Evolutionary conservation across 768 basidiomycete genomes (phyloP).

Genomic region (Boletus barrowsii): DNA sequence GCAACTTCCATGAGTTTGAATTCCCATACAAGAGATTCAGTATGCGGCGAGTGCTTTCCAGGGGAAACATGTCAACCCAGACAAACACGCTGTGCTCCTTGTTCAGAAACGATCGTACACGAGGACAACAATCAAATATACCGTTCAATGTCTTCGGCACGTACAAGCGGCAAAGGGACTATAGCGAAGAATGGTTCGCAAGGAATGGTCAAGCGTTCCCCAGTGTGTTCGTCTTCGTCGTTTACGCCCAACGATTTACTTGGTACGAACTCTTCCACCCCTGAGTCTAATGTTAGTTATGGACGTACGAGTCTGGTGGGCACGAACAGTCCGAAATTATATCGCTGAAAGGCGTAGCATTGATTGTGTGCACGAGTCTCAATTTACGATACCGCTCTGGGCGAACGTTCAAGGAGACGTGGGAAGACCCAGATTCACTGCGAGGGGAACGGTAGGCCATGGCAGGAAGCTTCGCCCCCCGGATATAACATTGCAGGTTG

Average conservation of each 20-base stretch:
- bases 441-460: slow-evolving; percentile 37
- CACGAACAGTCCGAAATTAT: slow-evolving; percentile 39
- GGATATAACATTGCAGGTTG: slow-evolving; percentile 47
- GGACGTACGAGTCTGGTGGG: neutral
- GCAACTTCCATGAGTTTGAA: slow-evolving; percentile 30
- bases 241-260: slow-evolving; percentile 32
- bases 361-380: slow-evolving; percentile 43
- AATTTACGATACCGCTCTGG: slow-evolving; percentile 51
- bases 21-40: slow-evolving; percentile 33
- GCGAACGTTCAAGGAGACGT: slow-evolving; percentile 34
- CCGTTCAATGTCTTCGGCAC: slow-evolving; percentile 43
- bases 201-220: slow-evolving; percentile 43
- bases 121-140: slow-evolving; percentile 20
- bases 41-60: slow-evolving; percentile 47
- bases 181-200: slow-evolving; percentile 39
- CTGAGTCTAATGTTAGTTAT: slow-evolving; percentile 25
- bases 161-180: slow-evolving; percentile 32
- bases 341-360: slow-evolving; percentile 29
- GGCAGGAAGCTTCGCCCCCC: slow-evolving; percentile 43
- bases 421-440: slow-evolving; percentile 24
- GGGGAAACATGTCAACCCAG: slow-evolving; percentile 51
- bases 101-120: neutral
- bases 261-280: slow-evolving; percentile 40
- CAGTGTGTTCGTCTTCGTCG: slow-evolving; percentile 38
- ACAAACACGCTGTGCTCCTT: slow-evolving; percentile 36